A percentile compares a stretch with the other conserved stretches of the same genome.
phyloP scores from a whole-genome alignment of 352 stramenopile genomes.

The Saprolegnia parasitica region DNA sequence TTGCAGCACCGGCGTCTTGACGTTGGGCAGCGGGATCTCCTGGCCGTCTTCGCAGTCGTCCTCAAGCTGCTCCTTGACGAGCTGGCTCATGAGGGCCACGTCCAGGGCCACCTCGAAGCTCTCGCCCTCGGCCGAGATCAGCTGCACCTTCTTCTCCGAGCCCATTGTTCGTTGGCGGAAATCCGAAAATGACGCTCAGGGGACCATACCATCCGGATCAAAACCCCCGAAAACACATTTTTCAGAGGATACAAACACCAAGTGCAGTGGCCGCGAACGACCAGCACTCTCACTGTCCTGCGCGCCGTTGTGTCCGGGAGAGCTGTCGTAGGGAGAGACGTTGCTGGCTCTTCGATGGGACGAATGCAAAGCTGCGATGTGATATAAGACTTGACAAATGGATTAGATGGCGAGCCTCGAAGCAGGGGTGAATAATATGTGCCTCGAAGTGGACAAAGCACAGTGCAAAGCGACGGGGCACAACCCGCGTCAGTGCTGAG shows the following conservation, averaged over 20 bases:
- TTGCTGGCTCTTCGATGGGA: too few relatives aligned
- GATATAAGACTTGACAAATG: too few relatives aligned
- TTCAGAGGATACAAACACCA: too few relatives aligned
- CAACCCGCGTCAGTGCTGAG: too few relatives aligned
- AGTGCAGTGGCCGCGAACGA: not conserved
- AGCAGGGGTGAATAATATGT: too few relatives aligned
- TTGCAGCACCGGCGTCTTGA: constrained; percentile 45
- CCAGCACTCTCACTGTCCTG: too few relatives aligned
- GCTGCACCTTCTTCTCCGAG: constrained; percentile 36
- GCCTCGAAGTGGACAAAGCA: too few relatives aligned
- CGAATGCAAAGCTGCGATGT: too few relatives aligned
- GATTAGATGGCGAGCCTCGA: too few relatives aligned
- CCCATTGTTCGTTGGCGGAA: not conserved
- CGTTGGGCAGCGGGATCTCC: constrained; percentile 57
- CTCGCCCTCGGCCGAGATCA: constrained; percentile 55
- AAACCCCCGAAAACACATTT: not conserved
- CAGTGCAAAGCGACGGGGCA: too few relatives aligned
- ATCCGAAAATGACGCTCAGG: constrained; percentile 9
- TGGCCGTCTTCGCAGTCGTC: constrained; percentile 39
- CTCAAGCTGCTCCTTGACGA: constrained; percentile 50
- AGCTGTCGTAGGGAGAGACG: not conserved
- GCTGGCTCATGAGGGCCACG: constrained; percentile 43
- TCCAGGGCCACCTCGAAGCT: constrained; percentile 41
- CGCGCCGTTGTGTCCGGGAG: too few relatives aligned
- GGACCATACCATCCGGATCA: not conserved